Conservation (phyloP, 805 yeast genomes). For the Torulaspora gathmanii region DNA sequence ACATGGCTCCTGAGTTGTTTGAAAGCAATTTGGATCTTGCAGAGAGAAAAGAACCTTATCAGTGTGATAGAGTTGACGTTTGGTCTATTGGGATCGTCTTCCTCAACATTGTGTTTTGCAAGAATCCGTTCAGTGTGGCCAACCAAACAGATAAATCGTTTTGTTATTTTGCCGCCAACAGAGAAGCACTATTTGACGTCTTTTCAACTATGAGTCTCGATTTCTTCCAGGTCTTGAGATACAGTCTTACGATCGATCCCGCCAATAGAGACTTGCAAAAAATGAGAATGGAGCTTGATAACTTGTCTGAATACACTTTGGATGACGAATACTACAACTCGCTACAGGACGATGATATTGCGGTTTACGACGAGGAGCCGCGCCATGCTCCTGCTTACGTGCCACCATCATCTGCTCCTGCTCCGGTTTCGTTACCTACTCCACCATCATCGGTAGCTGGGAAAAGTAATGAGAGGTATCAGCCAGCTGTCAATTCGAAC, state of each 20-base stretch:
- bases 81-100: slow-evolving; percentile 88
- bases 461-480: slow-evolving; percentile 6
- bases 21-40: slow-evolving; percentile 43
- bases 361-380: slow-evolving; percentile 14
- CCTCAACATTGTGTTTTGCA: slow-evolving; percentile 79
- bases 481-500: not conserved
- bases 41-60: slow-evolving; percentile 52
- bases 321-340: slow-evolving; percentile 63
- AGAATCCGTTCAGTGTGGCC: slow-evolving; percentile 82
- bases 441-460: slow-evolving; percentile 25
- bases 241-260: slow-evolving; percentile 80
- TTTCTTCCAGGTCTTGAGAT: slow-evolving; percentile 76
- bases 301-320: slow-evolving; percentile 66
- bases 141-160: slow-evolving; percentile 76
- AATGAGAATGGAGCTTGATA: slow-evolving; percentile 56
- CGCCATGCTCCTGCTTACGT: slow-evolving; percentile 22
- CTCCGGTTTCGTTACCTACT: slow-evolving; percentile 32
- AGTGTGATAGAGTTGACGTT: slow-evolving; percentile 76
- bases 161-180: slow-evolving; percentile 75
- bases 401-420: slow-evolving; percentile 31
- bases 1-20: slow-evolving; percentile 92
- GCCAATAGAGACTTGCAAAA: slow-evolving; percentile 63
- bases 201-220: slow-evolving; percentile 86
- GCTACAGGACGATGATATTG: slow-evolving; percentile 41
- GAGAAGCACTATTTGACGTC: slow-evolving; percentile 87